phyloP scores from a whole-genome alignment of 169 alveolate genomes.

The Plasmodium inui region DNA sequence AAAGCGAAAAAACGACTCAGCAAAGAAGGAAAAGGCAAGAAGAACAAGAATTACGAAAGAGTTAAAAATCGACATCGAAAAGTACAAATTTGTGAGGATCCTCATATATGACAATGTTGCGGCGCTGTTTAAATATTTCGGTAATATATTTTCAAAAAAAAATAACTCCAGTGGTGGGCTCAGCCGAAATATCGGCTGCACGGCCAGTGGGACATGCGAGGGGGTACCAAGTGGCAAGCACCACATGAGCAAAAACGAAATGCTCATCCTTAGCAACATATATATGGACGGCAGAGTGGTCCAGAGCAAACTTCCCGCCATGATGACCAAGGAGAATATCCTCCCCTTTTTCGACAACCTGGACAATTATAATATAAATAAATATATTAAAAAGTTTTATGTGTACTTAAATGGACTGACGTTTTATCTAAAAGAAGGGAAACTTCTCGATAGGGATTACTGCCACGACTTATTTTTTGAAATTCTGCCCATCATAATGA shows the following conservation, averaged over 20 bases:
- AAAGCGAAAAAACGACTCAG: not conserved
- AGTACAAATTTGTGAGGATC: conserved; percentile 31
- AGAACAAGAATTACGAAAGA: conserved; percentile 39
- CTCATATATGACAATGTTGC: conserved; percentile 48
- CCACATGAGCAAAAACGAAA: conserved; percentile 9
- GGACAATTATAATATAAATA: conserved; percentile 30
- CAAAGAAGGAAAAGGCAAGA: conserved; percentile 13
- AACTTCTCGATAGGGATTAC: conserved; percentile 33
- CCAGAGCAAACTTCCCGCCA: conserved; percentile 30
- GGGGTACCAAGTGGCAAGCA: not conserved
- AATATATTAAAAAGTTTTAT: conserved; percentile 54
- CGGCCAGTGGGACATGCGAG: not conserved
- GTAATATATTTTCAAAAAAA: conserved; percentile 42
- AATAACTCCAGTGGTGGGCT: not conserved
- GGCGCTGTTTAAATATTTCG: conserved; percentile 32
- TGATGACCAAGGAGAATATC: conserved; percentile 43
- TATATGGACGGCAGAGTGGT: conserved; percentile 11
- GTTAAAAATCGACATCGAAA: conserved; percentile 34
- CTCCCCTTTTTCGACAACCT: conserved; percentile 31
- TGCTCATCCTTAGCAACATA: conserved; percentile 15
- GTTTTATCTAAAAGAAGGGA: conserved; percentile 47
- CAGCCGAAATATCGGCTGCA: not conserved
- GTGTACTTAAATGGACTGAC: conserved; percentile 26
- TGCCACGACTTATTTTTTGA: conserved; percentile 17
- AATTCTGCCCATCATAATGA: conserved; percentile 46